These are phyloP conservation scores for Phytopythium montanum DNA, from an alignment of 352 stramenopile species.

Conservation along the genomic window DNA sequence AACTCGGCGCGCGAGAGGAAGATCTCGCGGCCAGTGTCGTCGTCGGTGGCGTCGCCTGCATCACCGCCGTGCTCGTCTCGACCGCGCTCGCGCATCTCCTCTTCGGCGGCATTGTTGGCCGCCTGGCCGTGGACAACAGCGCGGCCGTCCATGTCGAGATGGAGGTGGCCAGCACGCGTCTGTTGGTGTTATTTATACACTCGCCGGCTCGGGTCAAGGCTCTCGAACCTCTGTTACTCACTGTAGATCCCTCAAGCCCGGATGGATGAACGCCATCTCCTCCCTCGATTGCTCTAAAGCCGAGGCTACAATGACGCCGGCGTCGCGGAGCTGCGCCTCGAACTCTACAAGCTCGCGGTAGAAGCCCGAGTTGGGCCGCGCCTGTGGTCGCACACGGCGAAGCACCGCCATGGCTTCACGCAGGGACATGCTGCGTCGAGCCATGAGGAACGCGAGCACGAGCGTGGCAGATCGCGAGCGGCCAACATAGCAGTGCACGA, in stretches of 20 bases:
- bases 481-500: conserved; percentile 78
- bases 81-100: background rate
- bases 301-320: background rate
- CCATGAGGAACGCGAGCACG: conserved; percentile 63
- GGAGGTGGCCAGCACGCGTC: background rate
- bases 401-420: conserved; percentile 36
- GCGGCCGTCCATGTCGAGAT: background rate
- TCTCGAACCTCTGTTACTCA: no score
- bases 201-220: background rate
- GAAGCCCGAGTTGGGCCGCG: conserved; percentile 68
- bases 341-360: conserved; percentile 38
- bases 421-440: conserved; percentile 27
- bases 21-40: conserved; percentile 28
- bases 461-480: conserved; percentile 65
- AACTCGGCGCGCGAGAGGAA: conserved; percentile 49
- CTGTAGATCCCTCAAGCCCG: background rate
- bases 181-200: background rate
- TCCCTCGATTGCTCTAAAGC: background rate
- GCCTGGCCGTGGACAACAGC: background rate
- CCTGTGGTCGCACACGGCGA: conserved; percentile 44
- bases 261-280: background rate
- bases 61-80: conserved; percentile 6
- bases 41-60: background rate
- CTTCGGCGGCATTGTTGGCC: background rate
- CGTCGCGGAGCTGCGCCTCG: conserved; percentile 21